Evolutionary conservation across 345 rosid genomes (phyloP).

Genomic region (Anastatica hierochuntica): DNA sequence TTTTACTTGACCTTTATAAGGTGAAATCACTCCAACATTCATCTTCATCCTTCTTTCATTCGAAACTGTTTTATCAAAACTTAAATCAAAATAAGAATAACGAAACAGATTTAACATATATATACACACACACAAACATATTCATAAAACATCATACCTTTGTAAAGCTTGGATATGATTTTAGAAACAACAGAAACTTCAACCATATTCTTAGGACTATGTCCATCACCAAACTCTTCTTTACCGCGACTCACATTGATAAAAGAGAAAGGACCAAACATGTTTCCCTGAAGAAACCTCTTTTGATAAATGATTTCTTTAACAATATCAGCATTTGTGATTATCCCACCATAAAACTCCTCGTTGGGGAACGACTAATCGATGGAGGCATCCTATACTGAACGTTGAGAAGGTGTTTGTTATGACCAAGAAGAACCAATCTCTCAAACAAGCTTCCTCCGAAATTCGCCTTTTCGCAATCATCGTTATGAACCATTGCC

Average conservation of each 20-base stretch:
- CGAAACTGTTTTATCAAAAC: neutral
- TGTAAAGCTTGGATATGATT: conserved; percentile 19
- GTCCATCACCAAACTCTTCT: conserved; percentile 18
- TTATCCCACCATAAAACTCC: conserved; percentile 30
- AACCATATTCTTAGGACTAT: conserved; percentile 23
- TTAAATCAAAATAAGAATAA: too few species aligned
- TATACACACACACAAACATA: too few species aligned
- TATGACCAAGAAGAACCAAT: conserved; percentile 33
- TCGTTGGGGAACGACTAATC: conserved; percentile 44
- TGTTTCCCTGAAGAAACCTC: conserved; percentile 21
- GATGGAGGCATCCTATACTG: conserved; percentile 72
- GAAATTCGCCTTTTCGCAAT: conserved; percentile 21
- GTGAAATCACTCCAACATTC: neutral
- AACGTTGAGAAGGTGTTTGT: conserved; percentile 28
- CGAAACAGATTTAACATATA: too few species aligned
- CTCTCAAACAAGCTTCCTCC: conserved; percentile 72
- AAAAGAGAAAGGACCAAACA: conserved; percentile 36
- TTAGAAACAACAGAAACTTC: conserved; percentile 27
- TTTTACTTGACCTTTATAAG: neutral
- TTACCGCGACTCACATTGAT: conserved; percentile 23
- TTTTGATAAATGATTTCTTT: conserved; percentile 16
- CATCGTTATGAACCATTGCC: conserved; percentile 35
- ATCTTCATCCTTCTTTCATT: neutral
- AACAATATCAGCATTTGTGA: conserved; percentile 32
- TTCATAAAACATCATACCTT: conserved; percentile 17